Conservation (phyloP, 192 early-diverging fungal species). For the Rhizoclosmatium globosum region DNA sequence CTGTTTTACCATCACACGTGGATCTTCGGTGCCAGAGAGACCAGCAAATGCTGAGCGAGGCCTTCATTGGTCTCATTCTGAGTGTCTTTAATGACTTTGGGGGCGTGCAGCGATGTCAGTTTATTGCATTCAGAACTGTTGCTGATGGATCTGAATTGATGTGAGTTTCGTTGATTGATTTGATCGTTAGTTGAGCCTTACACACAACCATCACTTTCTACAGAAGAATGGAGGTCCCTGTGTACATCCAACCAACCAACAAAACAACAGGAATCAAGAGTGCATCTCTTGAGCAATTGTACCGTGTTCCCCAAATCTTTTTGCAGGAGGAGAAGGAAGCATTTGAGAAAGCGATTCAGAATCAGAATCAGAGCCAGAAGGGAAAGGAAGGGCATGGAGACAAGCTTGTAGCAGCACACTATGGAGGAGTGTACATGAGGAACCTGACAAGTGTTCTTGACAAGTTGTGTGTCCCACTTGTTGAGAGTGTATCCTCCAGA, state of each 20-base stretch:
- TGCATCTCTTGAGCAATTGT: constrained; percentile 13
- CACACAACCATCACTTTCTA: not conserved
- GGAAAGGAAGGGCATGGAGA: not conserved
- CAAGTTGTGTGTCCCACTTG: constrained; percentile 40
- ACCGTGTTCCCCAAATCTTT: not conserved
- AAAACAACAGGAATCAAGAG: constrained; percentile 14
- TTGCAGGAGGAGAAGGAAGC: constrained; percentile 29
- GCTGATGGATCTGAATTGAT: constrained; percentile 22
- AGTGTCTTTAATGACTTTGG: constrained; percentile 51
- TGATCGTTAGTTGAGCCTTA: not conserved
- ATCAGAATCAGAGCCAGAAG: not conserved
- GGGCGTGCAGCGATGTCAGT: constrained; percentile 37
- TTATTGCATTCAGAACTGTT: constrained; percentile 50
- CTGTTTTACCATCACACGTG: constrained; percentile 54
- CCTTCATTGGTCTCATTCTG: constrained; percentile 55
- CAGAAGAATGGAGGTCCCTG: constrained; percentile 34
- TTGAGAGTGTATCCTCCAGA: constrained; percentile 31
- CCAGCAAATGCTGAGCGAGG: constrained; percentile 50
- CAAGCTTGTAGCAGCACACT: constrained; percentile 10
- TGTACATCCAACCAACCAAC: constrained; percentile 18
- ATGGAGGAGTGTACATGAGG: constrained; percentile 39
- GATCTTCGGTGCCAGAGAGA: constrained; percentile 53
- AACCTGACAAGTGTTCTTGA: constrained; percentile 40
- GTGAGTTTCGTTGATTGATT: not conserved
- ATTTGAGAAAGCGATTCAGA: constrained; percentile 6